These are phyloP conservation scores for Aegilops longissima DNA, from an alignment of 176 grass and related monocot genomes.

Conservation along the genomic window DNA sequence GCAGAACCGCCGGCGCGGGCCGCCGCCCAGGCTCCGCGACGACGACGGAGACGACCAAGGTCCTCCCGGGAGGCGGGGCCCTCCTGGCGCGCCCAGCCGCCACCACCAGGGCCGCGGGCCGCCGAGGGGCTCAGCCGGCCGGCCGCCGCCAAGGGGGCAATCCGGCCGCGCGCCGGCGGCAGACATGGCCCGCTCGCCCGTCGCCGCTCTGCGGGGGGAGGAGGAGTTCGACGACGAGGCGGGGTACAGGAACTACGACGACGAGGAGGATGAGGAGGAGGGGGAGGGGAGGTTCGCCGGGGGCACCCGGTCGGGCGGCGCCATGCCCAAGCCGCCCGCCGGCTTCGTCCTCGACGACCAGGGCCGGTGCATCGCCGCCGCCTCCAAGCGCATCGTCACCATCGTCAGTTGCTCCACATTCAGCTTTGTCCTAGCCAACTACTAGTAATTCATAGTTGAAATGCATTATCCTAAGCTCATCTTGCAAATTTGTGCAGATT, in stretches of 20 bases:
- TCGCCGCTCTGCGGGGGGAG: background rate
- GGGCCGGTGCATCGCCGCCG: slow-evolving; percentile 72
- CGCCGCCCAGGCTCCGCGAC: background rate
- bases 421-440: background rate
- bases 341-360: slow-evolving; percentile 80
- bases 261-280: background rate
- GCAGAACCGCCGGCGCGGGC: background rate
- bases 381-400: slow-evolving; percentile 72
- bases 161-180: background rate
- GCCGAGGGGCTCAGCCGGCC: background rate
- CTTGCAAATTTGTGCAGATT: slow-evolving; percentile 40
- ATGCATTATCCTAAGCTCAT: background rate
- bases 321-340: slow-evolving; percentile 82
- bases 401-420: slow-evolving; percentile 32
- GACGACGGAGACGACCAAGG: background rate
- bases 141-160: slow-evolving; percentile 17
- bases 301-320: slow-evolving; percentile 40
- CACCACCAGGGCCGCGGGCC: slow-evolving; percentile 1
- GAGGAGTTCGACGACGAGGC: slow-evolving; percentile 33
- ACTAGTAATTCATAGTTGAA: background rate
- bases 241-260: slow-evolving; percentile 7
- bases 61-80: slow-evolving; percentile 8
- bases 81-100: slow-evolving; percentile 1
- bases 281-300: slow-evolving; percentile 23
- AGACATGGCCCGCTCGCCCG: background rate